A percentile compares a stretch with the other conserved stretches of the same genome.
phyloP scores from a whole-genome alignment of 2,329 filamentous ascomycete genomes.

The Calycina herbarum region DNA sequence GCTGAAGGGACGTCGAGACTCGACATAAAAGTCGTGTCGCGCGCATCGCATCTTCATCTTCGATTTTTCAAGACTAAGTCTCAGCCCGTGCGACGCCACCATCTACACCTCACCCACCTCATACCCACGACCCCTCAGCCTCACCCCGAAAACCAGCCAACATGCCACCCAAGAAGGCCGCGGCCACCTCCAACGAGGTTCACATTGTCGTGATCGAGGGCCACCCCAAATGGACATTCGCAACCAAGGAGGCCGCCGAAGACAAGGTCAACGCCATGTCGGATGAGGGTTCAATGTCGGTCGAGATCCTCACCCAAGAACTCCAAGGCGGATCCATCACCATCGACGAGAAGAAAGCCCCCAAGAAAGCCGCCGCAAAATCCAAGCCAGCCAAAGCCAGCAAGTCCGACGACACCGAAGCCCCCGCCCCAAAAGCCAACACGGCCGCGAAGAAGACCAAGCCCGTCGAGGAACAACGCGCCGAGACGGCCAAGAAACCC shows the following conservation, averaged over 20 bases:
- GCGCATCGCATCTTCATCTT: no score
- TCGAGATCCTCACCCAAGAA: conserved; percentile 13
- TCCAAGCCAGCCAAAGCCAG: not conserved
- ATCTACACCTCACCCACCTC: not conserved
- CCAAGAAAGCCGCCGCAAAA: conserved; percentile 7
- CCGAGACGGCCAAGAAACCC: conserved; percentile 25
- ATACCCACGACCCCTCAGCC: not conserved
- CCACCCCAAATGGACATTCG: conserved; percentile 22
- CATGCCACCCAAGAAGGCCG: conserved; percentile 26
- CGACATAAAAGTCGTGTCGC: no score
- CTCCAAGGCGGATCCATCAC: conserved; percentile 24
- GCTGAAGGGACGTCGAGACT: no score
- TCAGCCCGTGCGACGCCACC: no score
- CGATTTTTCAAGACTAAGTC: no score
- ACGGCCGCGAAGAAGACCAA: conserved; percentile 26
- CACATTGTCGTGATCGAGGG: conserved; percentile 16
- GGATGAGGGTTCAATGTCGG: not conserved
- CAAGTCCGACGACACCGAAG: conserved; percentile 7
- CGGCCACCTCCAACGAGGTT: conserved; percentile 14
- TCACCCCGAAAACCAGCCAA: not conserved
- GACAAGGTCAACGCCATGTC: conserved; percentile 8
- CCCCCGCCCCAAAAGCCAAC: conserved; percentile 11
- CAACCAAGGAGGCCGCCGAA: conserved; percentile 22
- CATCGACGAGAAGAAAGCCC: conserved; percentile 12
- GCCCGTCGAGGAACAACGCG: conserved; percentile 26